These are phyloP conservation scores for Chytriomyces hyalinus DNA, from an alignment of 192 early-diverging fungal genomes.

Conservation along the genomic window DNA sequence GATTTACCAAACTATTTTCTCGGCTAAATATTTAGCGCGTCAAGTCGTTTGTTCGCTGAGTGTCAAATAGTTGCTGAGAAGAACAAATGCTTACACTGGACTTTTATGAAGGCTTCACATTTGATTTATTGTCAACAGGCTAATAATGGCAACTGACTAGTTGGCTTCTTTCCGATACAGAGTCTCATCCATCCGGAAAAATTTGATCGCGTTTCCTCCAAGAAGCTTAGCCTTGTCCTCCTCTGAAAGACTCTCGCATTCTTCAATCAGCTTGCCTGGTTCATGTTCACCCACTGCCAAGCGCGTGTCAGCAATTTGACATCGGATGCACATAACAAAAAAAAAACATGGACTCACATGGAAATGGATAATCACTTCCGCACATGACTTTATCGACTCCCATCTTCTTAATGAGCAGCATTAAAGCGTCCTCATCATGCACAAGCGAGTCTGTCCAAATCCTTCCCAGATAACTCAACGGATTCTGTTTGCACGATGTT, in stretches of 20 bases:
- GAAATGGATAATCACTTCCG: conserved; percentile 62
- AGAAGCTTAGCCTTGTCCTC: conserved; percentile 65
- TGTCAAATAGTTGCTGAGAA: too few relatives aligned
- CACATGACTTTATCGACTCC: conserved; percentile 63
- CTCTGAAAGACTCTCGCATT: conserved; percentile 55
- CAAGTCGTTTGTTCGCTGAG: too few relatives aligned
- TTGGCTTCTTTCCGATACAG: conserved; percentile 31
- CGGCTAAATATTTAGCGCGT: too few relatives aligned
- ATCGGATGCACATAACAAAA: not conserved
- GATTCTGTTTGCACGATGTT: conserved; percentile 56
- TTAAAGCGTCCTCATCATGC: conserved; percentile 69
- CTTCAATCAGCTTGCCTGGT: conserved; percentile 65
- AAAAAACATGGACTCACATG: conserved; percentile 8
- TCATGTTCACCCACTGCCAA: conserved; percentile 57
- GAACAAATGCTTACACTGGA: too few relatives aligned
- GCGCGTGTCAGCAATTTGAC: conserved; percentile 12
- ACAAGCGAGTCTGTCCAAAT: conserved; percentile 70
- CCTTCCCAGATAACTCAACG: conserved; percentile 60
- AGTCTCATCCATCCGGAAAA: conserved; percentile 39
- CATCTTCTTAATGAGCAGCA: conserved; percentile 68
- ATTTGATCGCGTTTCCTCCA: conserved; percentile 60
- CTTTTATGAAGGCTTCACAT: too few relatives aligned
- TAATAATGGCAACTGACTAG: too few relatives aligned
- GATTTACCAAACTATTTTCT: too few relatives aligned
- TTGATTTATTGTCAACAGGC: too few relatives aligned